Evolutionary conservation across 2,329 filamentous ascomycete species (phyloP), one percentile per base, ranked within the genome.

Genomic region (Xylaria sp.): DNA sequence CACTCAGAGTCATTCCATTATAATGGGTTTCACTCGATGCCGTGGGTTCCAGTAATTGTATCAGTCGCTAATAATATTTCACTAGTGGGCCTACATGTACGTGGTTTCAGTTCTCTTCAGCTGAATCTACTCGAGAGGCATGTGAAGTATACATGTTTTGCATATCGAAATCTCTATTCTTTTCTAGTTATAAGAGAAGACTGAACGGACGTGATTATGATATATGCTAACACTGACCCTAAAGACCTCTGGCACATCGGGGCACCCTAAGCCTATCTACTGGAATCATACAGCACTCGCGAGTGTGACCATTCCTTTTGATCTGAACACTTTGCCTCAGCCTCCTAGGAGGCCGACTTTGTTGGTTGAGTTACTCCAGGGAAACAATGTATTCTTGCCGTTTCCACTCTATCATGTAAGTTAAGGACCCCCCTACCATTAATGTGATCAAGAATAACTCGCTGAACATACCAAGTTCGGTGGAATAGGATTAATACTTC

Each of bases 181-280:
- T n/a, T 2, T 36, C 11, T 40, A 26, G 2, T 36, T 38, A 7
- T 9, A 1, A 7, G 11, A 28, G 13, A 15, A 40, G 49, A 69
- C 66, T 36, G 13, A 65, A 17, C 2, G 13, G 62, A 11, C 5
- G 36, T 42, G 23, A 6, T 38, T 3, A 46, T 38, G 7, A 31
- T n/a, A 33, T n/a, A 4, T 46, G 31, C 59, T 67, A 40, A 67
- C 23, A 28, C 26, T 23, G 5, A 33, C 13, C 23, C 33, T 20
- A n/a, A 60, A 71, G 63, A 70, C 70, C 2, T 71, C 70, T 6
- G 74, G 75, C 1, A 66, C 71, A 66, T 73, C 68, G 68, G 75
- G 75, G 28, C 72, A 76, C 23, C 74, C 74, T 13, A 77, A 77
- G 63, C 74, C 74, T 4, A 73, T 77, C 7, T 76, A 73, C 68